Base-by-base conservation (phyloP, 1,284 basidiomycete species). In the Leccinum pachyderme region DNA sequence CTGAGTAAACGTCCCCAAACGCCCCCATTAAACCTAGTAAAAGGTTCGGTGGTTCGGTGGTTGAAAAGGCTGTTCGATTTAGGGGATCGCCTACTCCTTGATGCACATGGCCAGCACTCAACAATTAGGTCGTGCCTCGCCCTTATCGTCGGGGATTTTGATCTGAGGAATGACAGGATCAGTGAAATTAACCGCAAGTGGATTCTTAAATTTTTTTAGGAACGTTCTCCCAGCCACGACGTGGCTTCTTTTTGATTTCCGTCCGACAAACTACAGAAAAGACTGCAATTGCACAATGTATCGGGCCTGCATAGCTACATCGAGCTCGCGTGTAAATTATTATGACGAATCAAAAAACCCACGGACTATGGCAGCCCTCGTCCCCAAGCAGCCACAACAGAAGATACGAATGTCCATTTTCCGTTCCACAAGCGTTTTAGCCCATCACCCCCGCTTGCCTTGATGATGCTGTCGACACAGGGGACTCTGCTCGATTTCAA, bases 401-500 rank as follows among this genome's bases (percentile, higher is more conserved):
- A 68, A 1, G 64, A 57, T 1, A 64, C 2, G 1, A 69, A 11
- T 18, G 61, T 57, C 65, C 63, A 68, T 32, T 64, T 69, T 15
- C 52, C 65, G 29, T 51, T 58, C 64, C 64, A 66, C 5, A 66
- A 5, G 7, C 64, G 64, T 37, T 68, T 66, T 22, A 69, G 4
- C 32, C 49, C 61, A 15, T 66, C 65, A 7, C 59, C 61, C 1
- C 57, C 65, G 27, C 22, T 51, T 2, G 52, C 29, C 35, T 47
- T 64, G 7, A 50, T 46, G n/a, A 67, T 54, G 35, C 58, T 50
- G 4, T 62, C 63, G 25, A 62, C 43, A 33, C 48, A 68, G 3
- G 62, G 18, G 2, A 59, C 28, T 35, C 31, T 67, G 15, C 49
- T 35, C 3, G 61, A 54, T 53, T 59, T 67, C 6, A 87, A 73